These are phyloP conservation scores for Circinella umbellata DNA, from an alignment of 371 early-diverging fungal species.

Conservation along the genomic window DNA sequence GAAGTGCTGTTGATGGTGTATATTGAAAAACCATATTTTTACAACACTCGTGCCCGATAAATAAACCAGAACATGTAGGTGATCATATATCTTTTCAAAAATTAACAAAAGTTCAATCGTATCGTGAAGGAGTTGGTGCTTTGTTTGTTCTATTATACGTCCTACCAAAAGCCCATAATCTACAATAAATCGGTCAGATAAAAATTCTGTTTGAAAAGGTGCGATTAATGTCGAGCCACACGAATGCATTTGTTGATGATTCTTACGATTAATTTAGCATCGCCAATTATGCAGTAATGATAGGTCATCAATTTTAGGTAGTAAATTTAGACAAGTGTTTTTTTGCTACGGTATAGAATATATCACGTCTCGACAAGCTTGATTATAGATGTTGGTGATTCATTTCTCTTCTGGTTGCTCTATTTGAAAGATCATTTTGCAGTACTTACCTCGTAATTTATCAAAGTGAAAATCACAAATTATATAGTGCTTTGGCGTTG, in stretches of 20 bases:
- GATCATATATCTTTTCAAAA: slow-evolving; percentile 20
- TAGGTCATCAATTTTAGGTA: slow-evolving; percentile 28
- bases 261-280: slow-evolving; percentile 24
- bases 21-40: slow-evolving; percentile 3
- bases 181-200: slow-evolving; percentile 12
- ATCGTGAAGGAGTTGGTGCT: neutral
- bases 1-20: neutral
- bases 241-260: neutral
- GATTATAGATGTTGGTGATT: slow-evolving; percentile 11
- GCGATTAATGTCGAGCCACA: too few relatives aligned
- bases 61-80: slow-evolving; percentile 21
- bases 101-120: slow-evolving; percentile 1
- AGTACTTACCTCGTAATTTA: too few relatives aligned
- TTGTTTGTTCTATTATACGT: neutral
- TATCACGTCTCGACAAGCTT: slow-evolving; percentile 8
- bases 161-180: slow-evolving; percentile 17
- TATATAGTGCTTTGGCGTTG: too few relatives aligned
- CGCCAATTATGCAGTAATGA: slow-evolving; percentile 31
- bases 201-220: slow-evolving; percentile 23
- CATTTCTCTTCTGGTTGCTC: slow-evolving; percentile 10
- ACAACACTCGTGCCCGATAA: neutral
- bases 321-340: slow-evolving; percentile 18
- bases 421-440: too few relatives aligned
- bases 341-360: slow-evolving; percentile 32
- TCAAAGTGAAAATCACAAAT: too few relatives aligned